Evolutionary conservation across 2,329 filamentous ascomycete genomes (phyloP).

Genomic region (Parastagonospora avenae): DNA sequence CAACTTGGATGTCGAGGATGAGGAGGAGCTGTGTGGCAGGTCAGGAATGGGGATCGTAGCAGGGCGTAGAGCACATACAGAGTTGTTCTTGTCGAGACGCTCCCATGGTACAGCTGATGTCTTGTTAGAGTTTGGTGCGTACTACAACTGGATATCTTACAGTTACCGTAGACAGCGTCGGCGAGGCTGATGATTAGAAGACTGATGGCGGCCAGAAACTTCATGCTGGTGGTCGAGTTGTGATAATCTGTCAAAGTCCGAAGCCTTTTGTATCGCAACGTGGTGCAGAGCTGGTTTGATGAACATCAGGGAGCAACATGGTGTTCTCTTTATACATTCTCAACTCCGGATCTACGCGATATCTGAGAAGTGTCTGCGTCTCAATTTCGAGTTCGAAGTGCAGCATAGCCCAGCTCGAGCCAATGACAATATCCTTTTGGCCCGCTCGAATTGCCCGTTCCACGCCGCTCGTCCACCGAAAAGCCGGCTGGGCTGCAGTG

Average conservation of each 20-base stretch:
- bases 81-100: slow-evolving; percentile 50
- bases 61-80: slow-evolving; percentile 24
- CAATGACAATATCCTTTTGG: slow-evolving; percentile 1
- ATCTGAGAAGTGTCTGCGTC: no score
- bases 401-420: background rate
- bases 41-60: background rate
- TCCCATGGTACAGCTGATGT: slow-evolving; percentile 46
- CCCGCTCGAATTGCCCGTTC: background rate
- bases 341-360: background rate
- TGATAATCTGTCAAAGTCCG: background rate
- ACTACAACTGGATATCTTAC: slow-evolving; percentile 17
- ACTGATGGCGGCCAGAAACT: slow-evolving; percentile 34
- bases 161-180: slow-evolving; percentile 37
- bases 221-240: slow-evolving; percentile 32
- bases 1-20: slow-evolving; percentile 65
- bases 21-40: slow-evolving; percentile 54
- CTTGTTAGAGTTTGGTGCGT: slow-evolving; percentile 17
- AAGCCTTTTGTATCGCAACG: slow-evolving; percentile 4
- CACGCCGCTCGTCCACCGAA: slow-evolving; percentile 2
- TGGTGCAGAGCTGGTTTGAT: slow-evolving; percentile 22
- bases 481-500: slow-evolving; percentile 7
- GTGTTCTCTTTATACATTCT: slow-evolving; percentile 31
- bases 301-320: slow-evolving; percentile 6
- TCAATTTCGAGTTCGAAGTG: no score
- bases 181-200: slow-evolving; percentile 34